phyloP scores from a whole-genome alignment of 2,329 filamentous ascomycete species.

The Colletotrichum sansevieriae region DNA sequence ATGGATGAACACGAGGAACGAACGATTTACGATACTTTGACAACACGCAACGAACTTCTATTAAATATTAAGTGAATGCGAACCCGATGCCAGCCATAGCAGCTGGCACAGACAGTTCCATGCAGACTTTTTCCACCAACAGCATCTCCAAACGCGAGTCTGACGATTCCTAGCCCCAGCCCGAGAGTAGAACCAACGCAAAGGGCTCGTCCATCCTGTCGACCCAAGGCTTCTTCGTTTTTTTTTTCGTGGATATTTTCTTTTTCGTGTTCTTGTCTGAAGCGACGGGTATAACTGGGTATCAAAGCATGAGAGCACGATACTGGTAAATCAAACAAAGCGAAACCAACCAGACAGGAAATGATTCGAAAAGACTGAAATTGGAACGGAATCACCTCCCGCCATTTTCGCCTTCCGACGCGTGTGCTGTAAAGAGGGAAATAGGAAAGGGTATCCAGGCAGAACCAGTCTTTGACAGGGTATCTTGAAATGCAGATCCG shows the following conservation, averaged over 20 bases:
- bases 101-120: slow-evolving; percentile 40
- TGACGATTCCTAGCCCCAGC: slow-evolving; percentile 40
- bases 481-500: slow-evolving; percentile 71
- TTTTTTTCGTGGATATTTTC: slow-evolving; percentile 44
- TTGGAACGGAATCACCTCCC: slow-evolving; percentile 39
- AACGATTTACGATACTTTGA: neutral
- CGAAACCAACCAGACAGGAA: slow-evolving; percentile 41
- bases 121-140: slow-evolving; percentile 38
- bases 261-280: slow-evolving; percentile 44
- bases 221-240: slow-evolving; percentile 43
- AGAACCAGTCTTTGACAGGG: slow-evolving; percentile 64
- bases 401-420: slow-evolving; percentile 39
- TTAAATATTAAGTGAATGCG: slow-evolving; percentile 56
- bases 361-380: slow-evolving; percentile 43
- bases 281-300: slow-evolving; percentile 53
- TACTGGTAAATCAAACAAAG: slow-evolving; percentile 44
- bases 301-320: slow-evolving; percentile 51
- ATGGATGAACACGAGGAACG: neutral
- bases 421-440: slow-evolving; percentile 44
- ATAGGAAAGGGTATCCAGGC: slow-evolving; percentile 49
- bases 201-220: slow-evolving; percentile 39
- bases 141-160: slow-evolving; percentile 40
- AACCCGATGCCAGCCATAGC: slow-evolving; percentile 42
- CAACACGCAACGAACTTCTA: slow-evolving; percentile 55
- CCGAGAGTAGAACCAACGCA: slow-evolving; percentile 43